Base-by-base conservation (phyloP, 352 stramenopile genomes). In the Vaucheria bursata region DNA sequence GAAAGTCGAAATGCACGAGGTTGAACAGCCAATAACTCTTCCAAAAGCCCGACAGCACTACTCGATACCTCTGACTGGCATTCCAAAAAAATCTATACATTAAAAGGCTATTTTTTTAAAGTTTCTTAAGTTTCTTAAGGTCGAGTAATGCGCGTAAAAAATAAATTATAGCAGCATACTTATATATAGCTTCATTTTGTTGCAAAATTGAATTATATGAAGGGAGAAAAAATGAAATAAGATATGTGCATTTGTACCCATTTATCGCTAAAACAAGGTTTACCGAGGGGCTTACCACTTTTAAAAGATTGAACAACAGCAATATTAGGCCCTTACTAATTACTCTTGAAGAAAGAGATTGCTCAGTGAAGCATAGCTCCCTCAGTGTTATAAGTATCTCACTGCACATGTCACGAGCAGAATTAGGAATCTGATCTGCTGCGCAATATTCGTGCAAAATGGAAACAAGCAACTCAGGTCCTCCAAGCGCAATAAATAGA, bases 1-100 rank as follows among this genome's bases (percentile, higher is more conserved):
- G 80, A 76, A 68, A 91, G 74, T 69, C 83, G 85, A 73, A 88
- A 88, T 1, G 86, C 86, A n/a, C 73, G 68, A 7, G 76, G 75
- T 64, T 77, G 66, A 1, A 76, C 76, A 36, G 76, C 76, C 8
- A 81, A 72, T n/a, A 81, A 59, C 76, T 81, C 76, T 59, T 81
- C 76, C 40, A 81, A 37, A 39, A 81, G 49, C n/a, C 76, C 68
- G 3, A 81, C 76, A 35, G 68, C 76, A 5, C 71, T 68, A 33
- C 78, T 72, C 25, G 78, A 81, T 18, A 81, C 76, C 5, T 50
- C 68, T 40, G 69, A 72, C 52, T 81, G 50, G 12, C 45, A 25
- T 12, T n/a, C n/a, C n/a, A n/a, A n/a, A n/a, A n/a, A n/a, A n/a
- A n/a, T n/a, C n/a, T n/a, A n/a, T n/a, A n/a, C n/a, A n/a, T n/a